phyloP scores from a whole-genome alignment of 108 stramenopile genomes.

The Pelagomonas calceolata region DNA sequence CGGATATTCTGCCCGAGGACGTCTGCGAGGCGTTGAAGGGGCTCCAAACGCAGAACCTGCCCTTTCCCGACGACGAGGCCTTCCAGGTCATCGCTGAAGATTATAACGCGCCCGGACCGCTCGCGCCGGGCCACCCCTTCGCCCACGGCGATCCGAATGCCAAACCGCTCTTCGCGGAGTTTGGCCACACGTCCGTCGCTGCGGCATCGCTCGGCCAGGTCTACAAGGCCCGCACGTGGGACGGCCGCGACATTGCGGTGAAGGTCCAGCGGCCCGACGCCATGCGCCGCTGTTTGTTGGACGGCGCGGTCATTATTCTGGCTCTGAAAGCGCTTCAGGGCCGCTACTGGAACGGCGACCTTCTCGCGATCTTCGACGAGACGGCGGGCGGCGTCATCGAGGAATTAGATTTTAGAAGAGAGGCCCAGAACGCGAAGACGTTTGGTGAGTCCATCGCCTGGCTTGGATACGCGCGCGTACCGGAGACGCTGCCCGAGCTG shows the following conservation, averaged over 20 bases:
- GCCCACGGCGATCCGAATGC: not conserved
- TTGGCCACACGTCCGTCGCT: constrained; percentile 24
- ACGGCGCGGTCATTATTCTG: constrained; percentile 55
- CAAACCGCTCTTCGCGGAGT: no score
- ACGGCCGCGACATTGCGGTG: constrained; percentile 8
- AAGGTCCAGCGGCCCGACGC: constrained; percentile 66
- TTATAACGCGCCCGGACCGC: no score
- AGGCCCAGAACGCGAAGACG: constrained; percentile 10
- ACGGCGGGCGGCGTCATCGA: constrained; percentile 33
- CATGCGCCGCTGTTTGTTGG: constrained; percentile 4
- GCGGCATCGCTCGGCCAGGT: constrained; percentile 41
- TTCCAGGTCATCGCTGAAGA: constrained; percentile 30
- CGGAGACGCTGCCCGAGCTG: constrained; percentile 21
- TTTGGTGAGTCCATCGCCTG: no score
- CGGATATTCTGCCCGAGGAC: constrained; percentile 25
- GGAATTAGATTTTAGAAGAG: constrained; percentile 34
- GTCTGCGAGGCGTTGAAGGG: constrained; percentile 20
- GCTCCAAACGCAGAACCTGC: constrained; percentile 24
- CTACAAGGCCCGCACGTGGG: constrained; percentile 16
- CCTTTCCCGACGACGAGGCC: constrained; percentile 20
- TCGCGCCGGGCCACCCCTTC: constrained; percentile 18
- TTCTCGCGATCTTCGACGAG: constrained; percentile 21
- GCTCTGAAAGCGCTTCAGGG: constrained; percentile 37
- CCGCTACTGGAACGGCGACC: constrained; percentile 1
- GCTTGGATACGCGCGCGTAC: constrained; percentile 22